phyloP scores from a whole-genome alignment of 768 basidiomycete genomes.

The Tulasnella calospora region DNA sequence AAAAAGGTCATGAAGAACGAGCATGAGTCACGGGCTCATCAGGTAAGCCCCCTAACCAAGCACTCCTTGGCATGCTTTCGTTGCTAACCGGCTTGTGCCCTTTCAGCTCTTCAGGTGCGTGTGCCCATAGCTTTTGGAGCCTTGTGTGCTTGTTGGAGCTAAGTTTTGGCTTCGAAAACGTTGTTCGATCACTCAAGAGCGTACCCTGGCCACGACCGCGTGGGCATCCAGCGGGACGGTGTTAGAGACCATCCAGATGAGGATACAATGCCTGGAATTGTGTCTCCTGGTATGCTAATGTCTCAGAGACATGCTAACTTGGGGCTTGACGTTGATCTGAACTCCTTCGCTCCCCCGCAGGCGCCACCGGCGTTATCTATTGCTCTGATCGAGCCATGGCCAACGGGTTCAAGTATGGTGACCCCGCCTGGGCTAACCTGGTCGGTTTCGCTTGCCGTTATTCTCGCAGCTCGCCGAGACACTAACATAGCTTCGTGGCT shows the following conservation, averaged over 20 bases:
- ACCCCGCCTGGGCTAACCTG: slow-evolving; percentile 77
- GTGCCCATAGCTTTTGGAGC: not conserved
- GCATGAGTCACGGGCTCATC: slow-evolving; percentile 83
- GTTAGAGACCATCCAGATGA: slow-evolving; percentile 48
- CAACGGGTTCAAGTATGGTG: slow-evolving; percentile 74
- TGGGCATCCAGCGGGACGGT: not conserved
- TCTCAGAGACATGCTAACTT: slow-evolving; percentile 47
- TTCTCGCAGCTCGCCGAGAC: slow-evolving; percentile 1
- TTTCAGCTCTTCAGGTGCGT: slow-evolving; percentile 19
- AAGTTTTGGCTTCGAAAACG: slow-evolving; percentile 72
- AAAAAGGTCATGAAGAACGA: slow-evolving; percentile 57
- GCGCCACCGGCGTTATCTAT: slow-evolving; percentile 58
- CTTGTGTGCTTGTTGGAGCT: not conserved
- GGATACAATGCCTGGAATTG: slow-evolving; percentile 80
- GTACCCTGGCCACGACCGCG: slow-evolving; percentile 64
- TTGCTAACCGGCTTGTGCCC: not conserved
- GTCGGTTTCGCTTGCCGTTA: slow-evolving; percentile 1
- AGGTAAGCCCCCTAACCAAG: slow-evolving; percentile 42
- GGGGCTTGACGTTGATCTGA: slow-evolving; percentile 47
- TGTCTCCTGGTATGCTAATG: slow-evolving; percentile 12
- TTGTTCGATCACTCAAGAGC: slow-evolving; percentile 62
- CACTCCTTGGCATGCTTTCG: not conserved
- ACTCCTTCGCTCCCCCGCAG: slow-evolving; percentile 27
- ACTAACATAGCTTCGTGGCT: not conserved
- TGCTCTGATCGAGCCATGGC: slow-evolving; percentile 90